Base-by-base conservation (phyloP, 2,329 filamentous ascomycete genomes). In the Mollisia scopiformis region DNA sequence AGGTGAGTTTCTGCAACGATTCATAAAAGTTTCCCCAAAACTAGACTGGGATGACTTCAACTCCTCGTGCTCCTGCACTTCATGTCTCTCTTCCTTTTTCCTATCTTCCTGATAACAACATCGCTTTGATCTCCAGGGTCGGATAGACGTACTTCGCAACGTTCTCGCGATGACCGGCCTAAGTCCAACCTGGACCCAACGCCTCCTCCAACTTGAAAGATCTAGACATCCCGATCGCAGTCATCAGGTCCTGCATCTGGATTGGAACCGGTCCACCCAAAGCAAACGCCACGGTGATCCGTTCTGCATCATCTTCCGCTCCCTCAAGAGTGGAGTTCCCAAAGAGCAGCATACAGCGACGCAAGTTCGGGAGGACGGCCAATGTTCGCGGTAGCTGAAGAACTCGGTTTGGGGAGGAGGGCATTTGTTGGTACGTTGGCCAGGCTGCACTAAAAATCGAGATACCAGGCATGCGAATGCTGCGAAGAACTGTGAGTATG, bases 281-380 rank as follows among this genome's bases (percentile, higher is more conserved):
- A 16, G 25, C 47, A 31, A 28, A 51, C 47, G 47, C 47, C 47
- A n/a, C 27, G 16, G 47, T 14, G 31, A 51, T 51, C 47, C 47
- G 31, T 27, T 51, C 47, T 19, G 3, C 27, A 31, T 28, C 27
- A 51, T 51, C 27, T 19, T 8, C 47, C 14, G 16, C 14, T 27
- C 23, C 47, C 2, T 11, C 21, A 27, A 30, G 25, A 28, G 14
- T 31, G 7, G 47, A 30, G 47, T 16, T 30, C 6, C 47, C 47
- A n/a, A 51, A 51, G 21, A 51, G 47, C 47, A 51, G 47, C 14
- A 27, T 51, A 19, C 47, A 51, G 27, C 47, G 47, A 28, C 25
- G 25, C 27, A 51, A 31, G 47, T 11, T 6, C 23, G 47, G 47
- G 25, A 51, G n/a, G 47, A n/a, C 27, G 21, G 27, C 27, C 47